Conservation (phyloP, 495 filamentous ascomycete species). For the Xylona heveae region DNA sequence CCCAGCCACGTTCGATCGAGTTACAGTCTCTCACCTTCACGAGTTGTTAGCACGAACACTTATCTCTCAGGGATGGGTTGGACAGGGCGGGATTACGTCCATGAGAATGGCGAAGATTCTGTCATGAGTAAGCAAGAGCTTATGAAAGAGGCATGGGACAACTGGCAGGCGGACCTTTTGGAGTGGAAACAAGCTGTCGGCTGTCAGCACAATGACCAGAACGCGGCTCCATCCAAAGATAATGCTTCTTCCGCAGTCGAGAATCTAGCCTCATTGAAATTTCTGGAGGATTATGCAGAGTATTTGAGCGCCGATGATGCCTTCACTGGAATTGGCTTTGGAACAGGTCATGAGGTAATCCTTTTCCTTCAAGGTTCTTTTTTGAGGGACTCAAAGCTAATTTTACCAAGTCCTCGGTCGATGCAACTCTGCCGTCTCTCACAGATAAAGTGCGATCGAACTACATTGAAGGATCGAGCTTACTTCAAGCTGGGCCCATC, state of each 20-base stretch:
- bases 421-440: constrained; percentile 37
- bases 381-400: constrained; percentile 12
- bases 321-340: constrained; percentile 15
- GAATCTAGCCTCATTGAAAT: constrained; percentile 4
- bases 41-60: constrained; percentile 69
- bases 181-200: constrained; percentile 19
- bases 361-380: constrained; percentile 3
- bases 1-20: constrained; percentile 46
- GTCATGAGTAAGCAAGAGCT: constrained; percentile 26
- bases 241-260: background rate
- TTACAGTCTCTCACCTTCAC: too few species aligned
- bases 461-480: constrained; percentile 35
- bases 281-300: constrained; percentile 6
- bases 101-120: constrained; percentile 5
- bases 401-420: constrained; percentile 24
- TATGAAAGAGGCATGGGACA: constrained; percentile 28
- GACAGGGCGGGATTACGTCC: constrained; percentile 32
- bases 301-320: constrained; percentile 16
- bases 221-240: background rate
- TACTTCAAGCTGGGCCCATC: constrained; percentile 45
- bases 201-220: constrained; percentile 12
- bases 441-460: constrained; percentile 37
- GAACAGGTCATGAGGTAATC: constrained; percentile 18
- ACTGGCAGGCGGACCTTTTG: constrained; percentile 32
- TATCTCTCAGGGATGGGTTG: constrained; percentile 63